Evolutionary conservation across 805 yeast genomes (phyloP).

Genomic region (Saccharomycopsis selenospora): DNA sequence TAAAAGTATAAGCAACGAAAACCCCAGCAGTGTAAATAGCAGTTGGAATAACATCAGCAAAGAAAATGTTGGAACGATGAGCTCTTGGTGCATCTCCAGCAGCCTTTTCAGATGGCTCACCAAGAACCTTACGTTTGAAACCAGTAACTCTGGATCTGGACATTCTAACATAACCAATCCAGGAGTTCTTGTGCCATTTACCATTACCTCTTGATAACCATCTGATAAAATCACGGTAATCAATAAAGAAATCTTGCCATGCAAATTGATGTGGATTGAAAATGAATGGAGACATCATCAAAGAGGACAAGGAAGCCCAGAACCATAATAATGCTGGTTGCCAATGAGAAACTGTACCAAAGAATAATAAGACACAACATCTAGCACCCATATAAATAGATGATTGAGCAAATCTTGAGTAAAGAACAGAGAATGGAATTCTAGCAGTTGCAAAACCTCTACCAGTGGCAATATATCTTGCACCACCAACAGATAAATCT

Average conservation of each 20-base stretch:
- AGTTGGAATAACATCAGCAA: constrained; percentile 76
- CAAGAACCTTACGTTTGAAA: constrained; percentile 65
- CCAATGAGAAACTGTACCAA: constrained; percentile 78
- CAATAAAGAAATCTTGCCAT: constrained; percentile 61
- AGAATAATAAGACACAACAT: constrained; percentile 59
- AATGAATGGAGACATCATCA: constrained; percentile 63
- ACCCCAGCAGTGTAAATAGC: constrained; percentile 60
- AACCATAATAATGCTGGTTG: constrained; percentile 66
- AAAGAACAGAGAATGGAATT: constrained; percentile 60
- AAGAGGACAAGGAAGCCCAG: constrained; percentile 62
- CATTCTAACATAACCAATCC: constrained; percentile 70
- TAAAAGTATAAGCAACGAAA: constrained; percentile 67
- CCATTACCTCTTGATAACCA: constrained; percentile 83
- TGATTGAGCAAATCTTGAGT: constrained; percentile 65
- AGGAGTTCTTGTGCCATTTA: constrained; percentile 58
- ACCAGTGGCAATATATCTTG: constrained; percentile 86
- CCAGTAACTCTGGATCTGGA: constrained; percentile 90
- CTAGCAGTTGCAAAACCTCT: constrained; percentile 89
- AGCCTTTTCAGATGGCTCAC: constrained; percentile 59
- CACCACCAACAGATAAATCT: constrained; percentile 86
- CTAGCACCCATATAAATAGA: constrained; percentile 77
- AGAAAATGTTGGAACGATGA: constrained; percentile 64
- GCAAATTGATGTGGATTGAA: constrained; percentile 76
- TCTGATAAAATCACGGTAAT: constrained; percentile 52
- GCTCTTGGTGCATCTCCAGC: constrained; percentile 68